Base-by-base conservation (phyloP, 495 filamentous ascomycete genomes). In the Penicillium samsonianum region DNA sequence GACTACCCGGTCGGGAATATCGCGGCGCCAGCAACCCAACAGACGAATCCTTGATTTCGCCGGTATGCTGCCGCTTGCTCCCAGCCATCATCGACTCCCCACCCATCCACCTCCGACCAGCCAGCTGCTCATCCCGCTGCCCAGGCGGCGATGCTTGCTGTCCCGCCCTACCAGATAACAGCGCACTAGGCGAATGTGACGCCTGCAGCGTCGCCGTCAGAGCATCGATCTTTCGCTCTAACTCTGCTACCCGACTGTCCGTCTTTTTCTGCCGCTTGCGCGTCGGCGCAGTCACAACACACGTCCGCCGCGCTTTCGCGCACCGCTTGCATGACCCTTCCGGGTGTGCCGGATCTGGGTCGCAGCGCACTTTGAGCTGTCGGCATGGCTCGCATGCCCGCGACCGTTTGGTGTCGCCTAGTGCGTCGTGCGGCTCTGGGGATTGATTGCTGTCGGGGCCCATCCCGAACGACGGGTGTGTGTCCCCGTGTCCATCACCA, bases 311-410 rank as follows among this genome's bases (percentile, higher is more conserved):
- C 1, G 92, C 89, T 69, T 96, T 97, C 22, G 85, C 84, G 70
- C 94, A 98, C 45, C 94, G 82, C 67, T 87, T 90, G 72, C 94
- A 98, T 2, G 90, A 79, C 22, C 84, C 87, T 42, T 76, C 74
- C 2, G 78, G 78, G 59, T 89, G 60, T 0, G n/a, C 55, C 11
- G 64, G 58, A 38, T 80, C 88, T 3, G 85, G 84, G 60, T 96
- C 91, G 73, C 93, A 98, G 25, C 89, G 85, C 19, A 96, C 93
- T 66, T 98, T 98, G 45, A 96, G 76, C 30, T 86, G 84, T 43
- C 94, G 87, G 70, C 93, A 98, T 10, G 90, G 86, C 68, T 97
- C 94, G 72, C 93, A 98, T 16, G 93, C 92, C n/a, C 92, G 87
- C 2, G 88, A 83, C 35, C 91, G 86, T 71, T 92, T 93, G 37